Evolutionary conservation across 306 rosid genomes (phyloP).

Genomic region (Luffa aegyptiaca): DNA sequence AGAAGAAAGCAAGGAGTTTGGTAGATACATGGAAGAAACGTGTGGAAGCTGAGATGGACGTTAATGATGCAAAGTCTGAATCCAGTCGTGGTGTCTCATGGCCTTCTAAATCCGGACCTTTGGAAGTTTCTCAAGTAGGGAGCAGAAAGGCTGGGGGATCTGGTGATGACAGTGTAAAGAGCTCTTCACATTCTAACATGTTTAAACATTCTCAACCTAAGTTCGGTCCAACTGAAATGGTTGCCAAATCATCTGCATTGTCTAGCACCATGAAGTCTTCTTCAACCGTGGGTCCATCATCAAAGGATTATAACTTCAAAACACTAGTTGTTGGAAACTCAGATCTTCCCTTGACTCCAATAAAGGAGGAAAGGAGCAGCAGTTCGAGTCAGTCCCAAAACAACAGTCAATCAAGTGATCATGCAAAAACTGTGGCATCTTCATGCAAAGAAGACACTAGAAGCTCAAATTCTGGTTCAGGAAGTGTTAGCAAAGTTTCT

Average conservation of each 20-base stretch:
- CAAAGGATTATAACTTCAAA: slow-evolving; percentile 39
- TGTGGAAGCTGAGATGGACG: slow-evolving; percentile 80
- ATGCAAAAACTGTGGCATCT: slow-evolving; percentile 36
- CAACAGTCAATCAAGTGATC: slow-evolving; percentile 77
- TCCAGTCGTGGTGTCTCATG: slow-evolving; percentile 45
- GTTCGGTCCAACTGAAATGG: slow-evolving; percentile 39
- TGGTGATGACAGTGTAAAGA: slow-evolving; percentile 53
- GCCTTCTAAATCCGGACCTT: slow-evolving; percentile 35
- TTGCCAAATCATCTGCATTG: slow-evolving; percentile 34
- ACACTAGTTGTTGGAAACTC: slow-evolving; percentile 33
- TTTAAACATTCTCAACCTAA: slow-evolving; percentile 47
- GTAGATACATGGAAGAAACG: slow-evolving; percentile 91
- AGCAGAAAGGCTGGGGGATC: slow-evolving; percentile 39
- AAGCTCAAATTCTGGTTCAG: slow-evolving; percentile 66
- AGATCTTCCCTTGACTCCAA: slow-evolving; percentile 47
- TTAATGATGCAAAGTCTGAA: slow-evolving; percentile 58
- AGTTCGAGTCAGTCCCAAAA: slow-evolving; percentile 83
- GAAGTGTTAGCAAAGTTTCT: slow-evolving; percentile 46
- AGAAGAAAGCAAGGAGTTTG: slow-evolving; percentile 70
- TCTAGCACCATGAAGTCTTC: slow-evolving; percentile 35
- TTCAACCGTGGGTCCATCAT: slow-evolving; percentile 22
- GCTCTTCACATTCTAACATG: slow-evolving; percentile 39
- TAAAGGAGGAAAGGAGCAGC: slow-evolving; percentile 78
- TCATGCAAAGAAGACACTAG: slow-evolving; percentile 21
- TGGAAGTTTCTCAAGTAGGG: slow-evolving; percentile 58